These are phyloP conservation scores for Colletotrichum theobromicola DNA, from an alignment of 2,329 filamentous ascomycete genomes.

Conservation along the genomic window DNA sequence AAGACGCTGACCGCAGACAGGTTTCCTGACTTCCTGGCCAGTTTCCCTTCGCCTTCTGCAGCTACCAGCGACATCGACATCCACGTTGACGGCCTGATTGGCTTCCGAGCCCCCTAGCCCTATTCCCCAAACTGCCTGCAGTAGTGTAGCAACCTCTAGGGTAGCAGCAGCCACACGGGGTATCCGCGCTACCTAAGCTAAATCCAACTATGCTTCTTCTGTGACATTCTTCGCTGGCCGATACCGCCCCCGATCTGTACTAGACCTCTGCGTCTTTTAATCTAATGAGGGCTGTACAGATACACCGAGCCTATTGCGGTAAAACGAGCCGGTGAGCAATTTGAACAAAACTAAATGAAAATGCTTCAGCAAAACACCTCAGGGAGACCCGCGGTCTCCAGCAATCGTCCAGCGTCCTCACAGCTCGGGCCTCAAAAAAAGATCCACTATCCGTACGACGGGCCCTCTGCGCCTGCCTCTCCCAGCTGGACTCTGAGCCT, in stretches of 20 bases:
- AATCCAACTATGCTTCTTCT: neutral
- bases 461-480: conserved; percentile 10
- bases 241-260: neutral
- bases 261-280: neutral
- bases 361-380: neutral
- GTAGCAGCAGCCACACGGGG: neutral
- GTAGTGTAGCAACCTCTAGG: neutral
- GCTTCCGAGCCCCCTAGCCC: neutral
- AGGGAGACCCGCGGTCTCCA: neutral
- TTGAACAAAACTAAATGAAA: neutral
- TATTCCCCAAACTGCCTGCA: neutral
- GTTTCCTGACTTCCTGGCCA: neutral
- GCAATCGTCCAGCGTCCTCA: neutral
- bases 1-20: neutral
- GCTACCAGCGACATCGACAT: neutral
- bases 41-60: neutral
- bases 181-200: neutral
- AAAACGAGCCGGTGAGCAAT: neutral
- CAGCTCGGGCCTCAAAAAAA: neutral
- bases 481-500: conserved; percentile 1
- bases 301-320: neutral
- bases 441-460: neutral
- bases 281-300: neutral
- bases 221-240: neutral
- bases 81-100: neutral